Base-by-base conservation (phyloP, 73 alveolate species). In the Breviolum minutum region DNA sequence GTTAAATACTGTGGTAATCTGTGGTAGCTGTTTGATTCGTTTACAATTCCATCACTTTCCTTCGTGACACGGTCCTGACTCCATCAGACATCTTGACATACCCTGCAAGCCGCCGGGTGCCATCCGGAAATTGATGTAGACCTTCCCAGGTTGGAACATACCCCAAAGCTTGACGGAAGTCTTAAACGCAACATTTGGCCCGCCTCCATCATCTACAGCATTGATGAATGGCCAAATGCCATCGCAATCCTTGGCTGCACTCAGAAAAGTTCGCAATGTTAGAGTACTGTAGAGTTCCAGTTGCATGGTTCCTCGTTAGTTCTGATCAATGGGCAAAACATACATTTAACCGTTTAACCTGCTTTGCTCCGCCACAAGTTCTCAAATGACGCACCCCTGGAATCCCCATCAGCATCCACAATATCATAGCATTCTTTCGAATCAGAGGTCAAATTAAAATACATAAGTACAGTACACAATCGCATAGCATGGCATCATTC, bases 1-100 rank as follows among this genome's bases (percentile, higher is more conserved):
- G 11, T 71, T 16, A 22, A 12, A 26, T 26, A 71, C 48, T 64
- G 16, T 64, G 73, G 16, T 64, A 26, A 11, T 7, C 40, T 77
- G 7, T 26, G 7, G 54, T 40, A 40, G 54, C 54, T 3, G 54
- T 40, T 40, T 40, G 54, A 40, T 40, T 40, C 54, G 54, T 14
- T 22, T 22, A 4, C n/a, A 17, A 17, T 68, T 17, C 4, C n/a
- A 22, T 68, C 48, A 24, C n/a, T 32, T 19, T 27, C 83, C 32
- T 63, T 40, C 3, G 54, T 40, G 54, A 40, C 54, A 40, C 85
- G 0, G 30, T 88, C 96, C 96, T 90, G 71, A 90, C 87, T 2
- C 96, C 96, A 71, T 90, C 96, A 11, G 96, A 70, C 96, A 90
- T 90, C 87, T 63, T 30, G 71, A 90, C 96, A 61, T 90, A 71